Conservation (phyloP, 345 rosid genomes). For the Psidium friedrichsthalianum region DNA sequence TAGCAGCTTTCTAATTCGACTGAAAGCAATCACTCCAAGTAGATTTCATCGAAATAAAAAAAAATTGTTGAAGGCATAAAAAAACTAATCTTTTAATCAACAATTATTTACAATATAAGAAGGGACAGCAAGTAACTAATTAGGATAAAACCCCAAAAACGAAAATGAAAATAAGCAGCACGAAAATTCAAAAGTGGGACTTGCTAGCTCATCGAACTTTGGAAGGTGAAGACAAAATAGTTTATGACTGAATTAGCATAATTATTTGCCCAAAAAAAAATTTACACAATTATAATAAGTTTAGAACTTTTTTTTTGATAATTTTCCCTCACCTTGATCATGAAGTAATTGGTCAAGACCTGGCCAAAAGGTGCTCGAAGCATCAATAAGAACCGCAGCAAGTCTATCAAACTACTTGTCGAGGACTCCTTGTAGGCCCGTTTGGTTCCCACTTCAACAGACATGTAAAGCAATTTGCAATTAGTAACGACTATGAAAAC, state of each 20-base stretch:
- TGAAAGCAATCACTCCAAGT: background rate
- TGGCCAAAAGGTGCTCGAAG: too few species aligned
- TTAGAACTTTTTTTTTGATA: too few species aligned
- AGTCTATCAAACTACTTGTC: background rate
- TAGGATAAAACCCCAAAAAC: background rate
- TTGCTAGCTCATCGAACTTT: background rate
- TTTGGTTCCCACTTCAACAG: background rate
- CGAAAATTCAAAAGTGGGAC: background rate
- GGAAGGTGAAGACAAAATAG: background rate
- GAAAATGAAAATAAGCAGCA: background rate
- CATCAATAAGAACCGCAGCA: too few species aligned
- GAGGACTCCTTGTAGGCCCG: background rate
- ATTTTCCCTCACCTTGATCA: too few species aligned
- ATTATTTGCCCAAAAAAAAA: too few species aligned
- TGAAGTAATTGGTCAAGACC: too few species aligned
- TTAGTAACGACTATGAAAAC: background rate
- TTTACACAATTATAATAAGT: too few species aligned
- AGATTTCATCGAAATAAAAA: background rate
- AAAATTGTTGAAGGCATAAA: background rate
- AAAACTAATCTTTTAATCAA: background rate
- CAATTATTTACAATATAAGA: background rate
- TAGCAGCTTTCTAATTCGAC: background rate
- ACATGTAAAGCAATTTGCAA: background rate
- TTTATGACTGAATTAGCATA: too few species aligned
- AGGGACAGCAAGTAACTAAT: background rate